A percentile compares a stretch with the other conserved stretches of the same genome.
Conservation (phyloP, 73 alveolate species). For the Stentor coeruleus region DNA sequence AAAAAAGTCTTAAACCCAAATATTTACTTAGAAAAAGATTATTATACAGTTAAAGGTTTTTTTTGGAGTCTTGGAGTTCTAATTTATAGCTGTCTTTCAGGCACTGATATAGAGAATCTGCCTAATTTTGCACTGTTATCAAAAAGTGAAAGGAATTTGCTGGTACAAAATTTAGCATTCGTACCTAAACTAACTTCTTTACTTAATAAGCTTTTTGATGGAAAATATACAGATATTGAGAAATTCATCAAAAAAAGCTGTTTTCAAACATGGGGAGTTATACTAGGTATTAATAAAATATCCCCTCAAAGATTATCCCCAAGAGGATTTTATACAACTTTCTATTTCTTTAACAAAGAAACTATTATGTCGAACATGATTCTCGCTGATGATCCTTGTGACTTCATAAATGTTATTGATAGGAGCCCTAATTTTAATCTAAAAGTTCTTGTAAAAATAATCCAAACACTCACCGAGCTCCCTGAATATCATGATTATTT, state of each 20-base stretch:
- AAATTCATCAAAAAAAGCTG: too few species aligned
- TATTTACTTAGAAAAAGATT: not conserved
- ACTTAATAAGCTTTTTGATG: not conserved
- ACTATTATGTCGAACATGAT: not conserved
- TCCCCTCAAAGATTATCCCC: not conserved
- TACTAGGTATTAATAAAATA: not conserved
- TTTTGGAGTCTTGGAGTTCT: not conserved
- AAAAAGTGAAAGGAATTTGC: not conserved
- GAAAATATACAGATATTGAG: not conserved
- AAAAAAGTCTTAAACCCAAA: too few species aligned
- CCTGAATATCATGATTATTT: not conserved
- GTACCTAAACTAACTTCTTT: not conserved
- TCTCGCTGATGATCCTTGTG: not conserved
- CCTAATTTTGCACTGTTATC: not conserved
- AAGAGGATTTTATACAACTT: not conserved
- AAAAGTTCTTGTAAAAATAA: not conserved
- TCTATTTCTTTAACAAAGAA: not conserved
- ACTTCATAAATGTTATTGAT: not conserved
- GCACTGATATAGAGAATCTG: not conserved
- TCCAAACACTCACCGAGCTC: not conserved
- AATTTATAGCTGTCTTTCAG: not conserved
- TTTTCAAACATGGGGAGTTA: not conserved
- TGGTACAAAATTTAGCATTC: not conserved
- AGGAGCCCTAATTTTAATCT: not conserved
- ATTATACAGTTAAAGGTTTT: not conserved